Conservation (phyloP, 176 grass and related monocot species). For the Stipa capillata region DNA sequence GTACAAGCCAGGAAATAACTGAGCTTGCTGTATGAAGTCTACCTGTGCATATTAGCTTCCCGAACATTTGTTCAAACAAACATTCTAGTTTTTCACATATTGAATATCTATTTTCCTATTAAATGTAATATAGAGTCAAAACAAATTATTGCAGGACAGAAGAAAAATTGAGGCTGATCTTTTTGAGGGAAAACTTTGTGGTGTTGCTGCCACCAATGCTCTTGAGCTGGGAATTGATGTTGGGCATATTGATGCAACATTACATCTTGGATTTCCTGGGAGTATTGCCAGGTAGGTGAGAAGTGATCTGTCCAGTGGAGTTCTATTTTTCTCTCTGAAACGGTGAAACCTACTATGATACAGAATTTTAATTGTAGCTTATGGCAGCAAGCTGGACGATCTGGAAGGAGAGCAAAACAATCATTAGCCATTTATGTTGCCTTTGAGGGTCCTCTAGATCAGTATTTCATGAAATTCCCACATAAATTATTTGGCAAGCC, state of each 20-base stretch:
- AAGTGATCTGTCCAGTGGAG: background rate
- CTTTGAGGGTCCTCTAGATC: conserved; percentile 90
- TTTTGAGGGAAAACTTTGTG: conserved; percentile 70
- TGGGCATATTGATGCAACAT: conserved; percentile 93
- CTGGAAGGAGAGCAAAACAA: conserved; percentile 77
- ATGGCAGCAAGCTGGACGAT: conserved; percentile 96
- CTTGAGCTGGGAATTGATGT: conserved; percentile 95
- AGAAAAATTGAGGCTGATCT: conserved; percentile 90
- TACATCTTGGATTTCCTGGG: conserved; percentile 98
- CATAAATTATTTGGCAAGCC: conserved; percentile 71
- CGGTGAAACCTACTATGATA: conserved; percentile 5
- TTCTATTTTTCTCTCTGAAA: background rate
- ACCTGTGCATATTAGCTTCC: background rate
- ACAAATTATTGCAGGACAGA: conserved; percentile 55
- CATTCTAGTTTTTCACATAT: background rate
- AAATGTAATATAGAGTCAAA: background rate
- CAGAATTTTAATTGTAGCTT: conserved; percentile 53
- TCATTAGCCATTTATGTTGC: conserved; percentile 93
- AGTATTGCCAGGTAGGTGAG: conserved; percentile 71
- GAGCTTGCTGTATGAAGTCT: background rate
- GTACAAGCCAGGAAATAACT: background rate
- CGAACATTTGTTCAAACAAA: background rate
- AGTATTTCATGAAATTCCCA: conserved; percentile 96
- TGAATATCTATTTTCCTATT: background rate
- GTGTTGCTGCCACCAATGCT: conserved; percentile 92